Percentiles rank a stretch among this genome's conserved stretches.
phyloP scores from a whole-genome alignment of 495 filamentous ascomycete genomes.

The Friedmanniomyces endolithicus region DNA sequence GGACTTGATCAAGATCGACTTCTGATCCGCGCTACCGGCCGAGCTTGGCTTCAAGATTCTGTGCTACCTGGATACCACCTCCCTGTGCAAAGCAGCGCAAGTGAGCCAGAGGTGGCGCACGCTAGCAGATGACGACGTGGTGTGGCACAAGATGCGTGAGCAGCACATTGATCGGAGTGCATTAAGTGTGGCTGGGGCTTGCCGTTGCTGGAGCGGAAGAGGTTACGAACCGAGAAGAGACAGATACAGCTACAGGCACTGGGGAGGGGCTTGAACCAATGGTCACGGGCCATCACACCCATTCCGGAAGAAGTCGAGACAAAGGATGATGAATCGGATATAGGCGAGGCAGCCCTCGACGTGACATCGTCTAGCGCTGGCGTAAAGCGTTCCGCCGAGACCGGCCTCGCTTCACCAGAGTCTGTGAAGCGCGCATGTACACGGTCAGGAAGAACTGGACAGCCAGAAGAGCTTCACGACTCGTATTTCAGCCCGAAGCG shows the following conservation, averaged over 20 bases:
- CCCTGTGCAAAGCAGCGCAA: conserved; percentile 93
- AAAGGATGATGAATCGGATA: background rate
- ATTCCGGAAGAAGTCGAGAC: conserved; percentile 24
- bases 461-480: conserved; percentile 1
- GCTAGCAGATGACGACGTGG: conserved; percentile 88
- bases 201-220: conserved; percentile 76
- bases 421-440: conserved; percentile 8
- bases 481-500: conserved; percentile 41
- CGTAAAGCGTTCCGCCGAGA: conserved; percentile 6
- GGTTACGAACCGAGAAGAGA: conserved; percentile 73
- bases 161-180: conserved; percentile 93
- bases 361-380: background rate
- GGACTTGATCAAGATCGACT: conserved; percentile 92
- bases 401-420: background rate
- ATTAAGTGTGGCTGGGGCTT: conserved; percentile 95
- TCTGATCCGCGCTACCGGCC: conserved; percentile 70
- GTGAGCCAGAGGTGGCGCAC: conserved; percentile 79
- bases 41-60: conserved; percentile 91
- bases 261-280: conserved; percentile 39
- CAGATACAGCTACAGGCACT: conserved; percentile 65
- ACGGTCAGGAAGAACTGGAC: conserved; percentile 12
- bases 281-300: conserved; percentile 42
- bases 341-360: background rate
- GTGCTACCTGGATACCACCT: conserved; percentile 83
- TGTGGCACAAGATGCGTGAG: conserved; percentile 98